Conservation (phyloP, 345 rosid genomes). For the Rhizophora mangle region DNA sequence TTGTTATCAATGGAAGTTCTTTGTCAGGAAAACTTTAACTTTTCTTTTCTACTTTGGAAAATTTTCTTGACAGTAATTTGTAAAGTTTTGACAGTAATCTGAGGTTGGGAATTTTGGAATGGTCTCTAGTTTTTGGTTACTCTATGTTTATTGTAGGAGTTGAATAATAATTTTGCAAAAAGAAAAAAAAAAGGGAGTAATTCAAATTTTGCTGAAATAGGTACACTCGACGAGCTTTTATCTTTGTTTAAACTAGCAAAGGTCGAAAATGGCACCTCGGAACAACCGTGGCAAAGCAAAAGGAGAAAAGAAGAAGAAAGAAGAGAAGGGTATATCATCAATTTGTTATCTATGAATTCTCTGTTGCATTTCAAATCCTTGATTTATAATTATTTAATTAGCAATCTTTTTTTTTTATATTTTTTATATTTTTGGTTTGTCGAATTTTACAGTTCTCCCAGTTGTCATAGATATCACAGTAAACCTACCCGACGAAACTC, state of each 20-base stretch:
- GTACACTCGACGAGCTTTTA: slow-evolving; percentile 5
- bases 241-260: slow-evolving; percentile 17
- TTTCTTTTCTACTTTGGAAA: background rate
- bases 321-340: slow-evolving; percentile 64
- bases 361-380: background rate
- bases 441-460: slow-evolving; percentile 69
- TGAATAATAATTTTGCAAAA: background rate
- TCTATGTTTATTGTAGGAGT: background rate
- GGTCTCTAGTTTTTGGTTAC: no score
- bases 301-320: slow-evolving; percentile 97
- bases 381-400: background rate
- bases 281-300: slow-evolving; percentile 87
- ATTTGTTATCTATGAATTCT: background rate
- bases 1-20: background rate
- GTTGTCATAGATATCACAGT: slow-evolving; percentile 76
- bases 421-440: background rate
- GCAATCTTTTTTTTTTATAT: background rate
- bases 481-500: slow-evolving; percentile 81
- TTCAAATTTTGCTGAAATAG: slow-evolving; percentile 9
- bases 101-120: background rate
- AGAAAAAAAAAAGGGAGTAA: background rate
- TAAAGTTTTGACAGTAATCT: slow-evolving; percentile 1
- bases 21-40: background rate
- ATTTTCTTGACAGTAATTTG: background rate
- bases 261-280: slow-evolving; percentile 80